A percentile compares a stretch with the other conserved stretches of the same genome.
These are phyloP conservation scores for Colletotrichum nymphaeae DNA, from an alignment of 2,329 filamentous ascomycete species.

Conservation along the genomic window DNA sequence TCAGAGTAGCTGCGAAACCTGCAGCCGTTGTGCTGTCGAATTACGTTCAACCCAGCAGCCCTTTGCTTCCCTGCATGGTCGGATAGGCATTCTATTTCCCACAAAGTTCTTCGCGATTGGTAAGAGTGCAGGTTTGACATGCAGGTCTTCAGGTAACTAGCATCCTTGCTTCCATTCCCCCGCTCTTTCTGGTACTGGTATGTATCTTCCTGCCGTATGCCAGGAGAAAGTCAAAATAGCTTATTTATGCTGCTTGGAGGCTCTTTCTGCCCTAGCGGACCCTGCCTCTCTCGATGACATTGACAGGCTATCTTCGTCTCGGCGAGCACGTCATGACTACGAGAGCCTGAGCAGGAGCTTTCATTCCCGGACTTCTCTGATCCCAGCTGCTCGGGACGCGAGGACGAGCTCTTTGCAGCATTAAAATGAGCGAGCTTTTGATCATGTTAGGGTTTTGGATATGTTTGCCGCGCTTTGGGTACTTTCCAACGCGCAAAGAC, in stretches of 20 bases:
- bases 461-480: not conserved
- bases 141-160: not conserved
- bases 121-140: not conserved
- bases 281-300: not conserved
- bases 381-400: not conserved
- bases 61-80: not conserved
- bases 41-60: not conserved
- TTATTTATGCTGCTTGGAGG: not conserved
- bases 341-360: not conserved
- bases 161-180: no score
- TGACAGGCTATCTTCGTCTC: not conserved
- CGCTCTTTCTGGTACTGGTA: not conserved
- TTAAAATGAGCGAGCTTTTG: not conserved
- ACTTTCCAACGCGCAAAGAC: not conserved
- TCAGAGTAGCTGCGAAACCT: not conserved
- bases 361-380: not conserved
- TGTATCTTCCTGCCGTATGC: not conserved
- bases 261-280: not conserved
- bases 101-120: not conserved
- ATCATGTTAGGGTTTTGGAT: not conserved
- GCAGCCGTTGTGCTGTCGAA: not conserved
- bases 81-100: no score
- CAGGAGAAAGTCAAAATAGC: not conserved
- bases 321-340: not conserved
- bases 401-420: not conserved